phyloP scores from a whole-genome alignment of 805 yeast genomes.

The Lipomyces spencermartinsiae region DNA sequence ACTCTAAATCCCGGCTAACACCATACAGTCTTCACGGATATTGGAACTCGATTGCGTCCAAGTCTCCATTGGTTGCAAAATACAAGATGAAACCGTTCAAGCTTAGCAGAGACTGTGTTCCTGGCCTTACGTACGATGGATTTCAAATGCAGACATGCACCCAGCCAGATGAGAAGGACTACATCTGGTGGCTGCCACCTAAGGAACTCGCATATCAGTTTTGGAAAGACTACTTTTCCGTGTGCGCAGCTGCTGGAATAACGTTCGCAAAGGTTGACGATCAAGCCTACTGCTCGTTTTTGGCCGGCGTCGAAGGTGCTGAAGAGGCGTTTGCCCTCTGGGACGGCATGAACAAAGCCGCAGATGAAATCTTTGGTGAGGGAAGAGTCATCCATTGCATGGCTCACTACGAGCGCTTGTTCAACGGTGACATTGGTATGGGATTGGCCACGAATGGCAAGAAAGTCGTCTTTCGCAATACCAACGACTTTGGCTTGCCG shows the following conservation, averaged over 20 bases:
- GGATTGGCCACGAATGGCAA: conserved; percentile 8
- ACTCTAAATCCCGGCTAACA: background rate
- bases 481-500: conserved; percentile 17
- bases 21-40: background rate
- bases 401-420: conserved; percentile 19
- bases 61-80: conserved; percentile 3
- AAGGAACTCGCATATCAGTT: conserved; percentile 10
- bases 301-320: conserved; percentile 13
- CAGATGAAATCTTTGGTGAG: conserved; percentile 15
- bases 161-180: conserved; percentile 12
- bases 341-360: conserved; percentile 14
- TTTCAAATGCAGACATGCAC: background rate
- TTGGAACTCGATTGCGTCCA: conserved; percentile 6
- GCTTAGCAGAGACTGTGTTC: conserved; percentile 2
- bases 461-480: conserved; percentile 12
- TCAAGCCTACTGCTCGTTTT: conserved; percentile 12
- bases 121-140: background rate
- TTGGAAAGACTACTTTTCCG: conserved; percentile 14
- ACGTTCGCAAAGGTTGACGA: conserved; percentile 18
- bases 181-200: conserved; percentile 20
- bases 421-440: conserved; percentile 13
- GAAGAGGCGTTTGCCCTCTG: conserved; percentile 16
- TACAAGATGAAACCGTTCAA: conserved; percentile 1
- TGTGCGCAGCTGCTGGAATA: conserved; percentile 13
- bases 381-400: conserved; percentile 13